Conservation (phyloP, 345 rosid genomes). For the Aquilaria sinensis region DNA sequence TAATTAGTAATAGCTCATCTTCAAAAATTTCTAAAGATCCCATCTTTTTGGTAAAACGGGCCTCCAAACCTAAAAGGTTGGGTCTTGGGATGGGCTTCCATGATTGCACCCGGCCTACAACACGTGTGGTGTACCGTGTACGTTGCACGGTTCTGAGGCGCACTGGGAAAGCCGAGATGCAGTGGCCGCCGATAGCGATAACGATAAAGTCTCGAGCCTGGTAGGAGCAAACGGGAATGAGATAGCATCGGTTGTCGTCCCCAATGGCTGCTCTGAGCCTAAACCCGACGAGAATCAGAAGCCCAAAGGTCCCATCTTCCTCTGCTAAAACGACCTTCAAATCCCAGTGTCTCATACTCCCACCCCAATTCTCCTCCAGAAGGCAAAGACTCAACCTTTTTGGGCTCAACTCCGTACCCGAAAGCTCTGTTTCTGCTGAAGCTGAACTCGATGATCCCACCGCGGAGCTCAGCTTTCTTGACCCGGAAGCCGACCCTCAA, state of each 20-base stretch:
- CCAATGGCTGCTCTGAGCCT: conserved; percentile 79
- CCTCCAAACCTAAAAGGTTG: too few species aligned
- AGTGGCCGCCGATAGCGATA: too few species aligned
- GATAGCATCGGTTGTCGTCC: conserved; percentile 1
- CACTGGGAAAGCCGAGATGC: too few species aligned
- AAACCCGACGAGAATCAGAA: conserved; percentile 49
- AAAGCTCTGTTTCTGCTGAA: conserved; percentile 50
- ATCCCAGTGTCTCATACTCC: conserved; percentile 26
- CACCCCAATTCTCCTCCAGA: conserved; percentile 22
- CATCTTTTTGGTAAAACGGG: too few species aligned
- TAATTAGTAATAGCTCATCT: too few species aligned
- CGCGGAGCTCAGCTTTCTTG: conserved; percentile 68
- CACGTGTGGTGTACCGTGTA: too few species aligned
- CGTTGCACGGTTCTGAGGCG: too few species aligned
- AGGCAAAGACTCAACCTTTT: conserved; percentile 16
- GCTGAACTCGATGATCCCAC: conserved; percentile 42
- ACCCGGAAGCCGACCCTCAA: conserved; percentile 64
- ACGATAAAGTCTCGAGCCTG: too few species aligned
- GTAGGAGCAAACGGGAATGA: too few species aligned
- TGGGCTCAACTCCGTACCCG: conserved; percentile 30
- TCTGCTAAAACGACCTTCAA: conserved; percentile 24
- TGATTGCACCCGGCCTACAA: too few species aligned
- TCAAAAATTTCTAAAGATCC: too few species aligned
- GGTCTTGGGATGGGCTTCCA: too few species aligned
- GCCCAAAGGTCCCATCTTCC: conserved; percentile 25